A percentile compares a stretch with the other conserved stretches of the same genome.
phyloP scores from a whole-genome alignment of 1,284 basidiomycete species.

The Tilletiopsis washingtonensis region DNA sequence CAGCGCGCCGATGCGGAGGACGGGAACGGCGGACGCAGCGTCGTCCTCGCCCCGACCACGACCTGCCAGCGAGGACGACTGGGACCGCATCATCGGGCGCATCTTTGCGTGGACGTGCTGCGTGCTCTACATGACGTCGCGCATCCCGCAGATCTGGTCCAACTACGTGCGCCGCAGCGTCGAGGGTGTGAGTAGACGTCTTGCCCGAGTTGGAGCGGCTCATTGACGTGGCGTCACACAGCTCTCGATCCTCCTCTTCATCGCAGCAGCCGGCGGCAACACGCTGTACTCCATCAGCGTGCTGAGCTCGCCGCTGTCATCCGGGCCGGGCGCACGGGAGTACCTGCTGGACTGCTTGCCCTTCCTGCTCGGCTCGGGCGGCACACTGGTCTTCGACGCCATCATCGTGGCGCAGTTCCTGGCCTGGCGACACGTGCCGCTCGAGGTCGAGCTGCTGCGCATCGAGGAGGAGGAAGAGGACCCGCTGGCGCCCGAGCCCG shows the following conservation, averaged over 20 bases:
- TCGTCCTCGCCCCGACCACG: no score
- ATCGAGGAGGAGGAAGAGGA: neutral
- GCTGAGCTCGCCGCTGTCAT: slow-evolving; percentile 26
- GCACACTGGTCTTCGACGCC: slow-evolving; percentile 43
- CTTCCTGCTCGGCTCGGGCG: slow-evolving; percentile 38
- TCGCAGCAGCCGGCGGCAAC: slow-evolving; percentile 41
- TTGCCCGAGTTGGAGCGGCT: no score
- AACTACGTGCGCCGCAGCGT: slow-evolving; percentile 39
- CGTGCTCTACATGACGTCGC: slow-evolving; percentile 44
- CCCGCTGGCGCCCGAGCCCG: neutral
- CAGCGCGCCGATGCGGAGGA: no score
- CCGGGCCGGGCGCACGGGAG: slow-evolving; percentile 5
- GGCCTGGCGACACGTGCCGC: slow-evolving; percentile 18
- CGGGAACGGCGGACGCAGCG: no score
- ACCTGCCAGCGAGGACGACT: no score
- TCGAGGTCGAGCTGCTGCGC: neutral
- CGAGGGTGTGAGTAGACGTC: no score
- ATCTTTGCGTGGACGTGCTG: slow-evolving; percentile 43
- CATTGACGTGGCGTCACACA: no score
- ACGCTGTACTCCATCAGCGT: slow-evolving; percentile 36
- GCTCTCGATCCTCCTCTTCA: slow-evolving; percentile 39
- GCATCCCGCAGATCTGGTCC: slow-evolving; percentile 46
- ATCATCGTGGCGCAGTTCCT: slow-evolving; percentile 38
- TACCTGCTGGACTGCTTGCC: slow-evolving; percentile 41
- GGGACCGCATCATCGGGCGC: slow-evolving; percentile 27